These are phyloP conservation scores for Aspergillus texensis DNA, from an alignment of 2,329 filamentous ascomycete species.

Conservation along the genomic window DNA sequence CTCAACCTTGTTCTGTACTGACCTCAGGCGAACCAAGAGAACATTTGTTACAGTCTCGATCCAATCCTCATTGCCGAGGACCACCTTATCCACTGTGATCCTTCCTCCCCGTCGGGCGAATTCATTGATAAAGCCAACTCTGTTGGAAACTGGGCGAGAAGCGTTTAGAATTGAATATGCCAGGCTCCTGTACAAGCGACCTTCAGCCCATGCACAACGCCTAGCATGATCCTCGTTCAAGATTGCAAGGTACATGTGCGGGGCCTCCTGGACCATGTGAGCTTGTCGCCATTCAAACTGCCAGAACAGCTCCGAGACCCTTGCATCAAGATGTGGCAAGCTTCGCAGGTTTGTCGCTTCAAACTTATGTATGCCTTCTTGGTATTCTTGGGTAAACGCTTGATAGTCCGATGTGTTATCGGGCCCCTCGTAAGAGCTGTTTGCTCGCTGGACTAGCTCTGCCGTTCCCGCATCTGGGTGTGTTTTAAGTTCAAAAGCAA, in stretches of 20 bases:
- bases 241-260: constrained; percentile 66
- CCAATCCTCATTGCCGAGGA: constrained; percentile 25
- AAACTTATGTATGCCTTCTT: constrained; percentile 1
- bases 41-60: constrained; percentile 19
- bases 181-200: constrained; percentile 53
- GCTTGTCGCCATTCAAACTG: constrained; percentile 39
- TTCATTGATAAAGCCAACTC: constrained; percentile 31
- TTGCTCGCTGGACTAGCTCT: constrained; percentile 37
- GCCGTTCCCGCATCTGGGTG: constrained; percentile 32
- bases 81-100: constrained; percentile 33
- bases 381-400: constrained; percentile 42
- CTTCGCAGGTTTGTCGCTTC: neutral
- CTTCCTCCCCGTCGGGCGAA: constrained; percentile 40
- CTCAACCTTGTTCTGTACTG: constrained; percentile 19
- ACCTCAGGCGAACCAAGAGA: constrained; percentile 28
- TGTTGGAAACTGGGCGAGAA: constrained; percentile 28
- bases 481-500: constrained; percentile 45
- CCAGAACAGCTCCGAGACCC: constrained; percentile 54
- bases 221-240: constrained; percentile 61
- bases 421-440: constrained; percentile 19
- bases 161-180: constrained; percentile 58
- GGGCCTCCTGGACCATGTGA: constrained; percentile 21
- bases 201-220: constrained; percentile 61
- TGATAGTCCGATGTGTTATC: constrained; percentile 27
- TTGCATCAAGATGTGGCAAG: constrained; percentile 47